Conservation (phyloP, 345 rosid genomes). For the Citrus unshiu region DNA sequence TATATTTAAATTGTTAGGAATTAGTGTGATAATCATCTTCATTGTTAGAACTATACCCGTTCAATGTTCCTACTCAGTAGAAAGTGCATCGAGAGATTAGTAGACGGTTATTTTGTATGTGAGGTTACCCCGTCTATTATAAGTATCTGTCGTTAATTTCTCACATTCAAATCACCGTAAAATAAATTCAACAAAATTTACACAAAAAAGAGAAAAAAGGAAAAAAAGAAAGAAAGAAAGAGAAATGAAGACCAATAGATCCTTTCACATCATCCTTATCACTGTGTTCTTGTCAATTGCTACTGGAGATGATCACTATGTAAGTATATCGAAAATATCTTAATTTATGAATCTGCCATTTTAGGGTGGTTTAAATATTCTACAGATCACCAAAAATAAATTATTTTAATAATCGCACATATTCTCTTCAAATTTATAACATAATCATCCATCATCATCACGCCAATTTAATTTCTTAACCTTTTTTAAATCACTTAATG, state of each 20-base stretch:
- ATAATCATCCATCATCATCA: too few species aligned
- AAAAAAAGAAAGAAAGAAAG: neutral
- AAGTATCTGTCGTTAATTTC: too few species aligned
- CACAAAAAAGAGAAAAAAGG: too few species aligned
- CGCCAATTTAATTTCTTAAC: too few species aligned
- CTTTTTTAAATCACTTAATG: too few species aligned
- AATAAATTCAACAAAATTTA: too few species aligned
- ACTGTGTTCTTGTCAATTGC: constrained; percentile 6
- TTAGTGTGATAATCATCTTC: neutral
- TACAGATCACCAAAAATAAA: neutral
- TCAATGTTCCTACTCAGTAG: neutral
- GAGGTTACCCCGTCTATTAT: neutral
- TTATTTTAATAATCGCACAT: neutral
- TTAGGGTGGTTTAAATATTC: neutral
- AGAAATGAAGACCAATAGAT: neutral
- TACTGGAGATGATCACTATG: neutral
- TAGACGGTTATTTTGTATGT: too few species aligned
- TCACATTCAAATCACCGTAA: too few species aligned
- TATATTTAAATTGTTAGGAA: too few species aligned
- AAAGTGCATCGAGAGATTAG: neutral
- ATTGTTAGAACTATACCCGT: too few species aligned
- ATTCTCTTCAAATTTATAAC: neutral
- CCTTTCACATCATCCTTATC: neutral
- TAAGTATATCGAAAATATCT: constrained; percentile 6
- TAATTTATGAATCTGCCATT: neutral